A percentile compares a stretch with the other conserved stretches of the same genome.
These are phyloP conservation scores for Citrullus colocynthis DNA, from an alignment of 306 rosid species.

Conservation along the genomic window DNA sequence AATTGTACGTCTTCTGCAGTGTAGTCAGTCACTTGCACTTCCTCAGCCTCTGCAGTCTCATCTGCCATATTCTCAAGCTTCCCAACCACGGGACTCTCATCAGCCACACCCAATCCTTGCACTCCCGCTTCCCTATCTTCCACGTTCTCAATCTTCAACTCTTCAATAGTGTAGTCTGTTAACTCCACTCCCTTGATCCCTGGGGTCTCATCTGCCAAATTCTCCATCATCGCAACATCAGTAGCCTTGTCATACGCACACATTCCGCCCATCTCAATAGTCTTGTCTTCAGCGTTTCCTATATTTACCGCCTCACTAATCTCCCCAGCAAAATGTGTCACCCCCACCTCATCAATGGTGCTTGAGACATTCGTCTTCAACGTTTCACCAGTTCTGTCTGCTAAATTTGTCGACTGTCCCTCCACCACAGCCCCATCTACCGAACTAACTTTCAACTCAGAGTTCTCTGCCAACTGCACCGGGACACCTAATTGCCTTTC, in stretches of 20 bases:
- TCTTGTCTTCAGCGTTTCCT: constrained; percentile 18
- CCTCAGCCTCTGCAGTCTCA: background rate
- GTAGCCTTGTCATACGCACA: background rate
- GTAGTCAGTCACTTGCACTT: background rate
- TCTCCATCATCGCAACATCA: constrained; percentile 1
- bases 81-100: background rate
- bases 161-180: background rate
- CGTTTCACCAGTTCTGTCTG: background rate
- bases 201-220: constrained; percentile 3
- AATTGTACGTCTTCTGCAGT: background rate
- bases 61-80: constrained; percentile 1
- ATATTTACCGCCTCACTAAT: constrained; percentile 8
- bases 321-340: background rate
- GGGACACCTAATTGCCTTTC: background rate
- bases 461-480: background rate
- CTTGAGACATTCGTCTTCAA: constrained; percentile 16
- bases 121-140: background rate
- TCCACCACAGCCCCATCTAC: background rate
- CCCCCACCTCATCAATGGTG: constrained; percentile 14
- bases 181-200: background rate
- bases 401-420: background rate
- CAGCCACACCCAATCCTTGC: background rate
- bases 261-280: background rate
- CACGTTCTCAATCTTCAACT: background rate
- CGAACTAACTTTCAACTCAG: background rate